These are phyloP conservation scores for Aspergillus aculeatinus DNA, from an alignment of 2,329 filamentous ascomycete genomes.

Conservation along the genomic window DNA sequence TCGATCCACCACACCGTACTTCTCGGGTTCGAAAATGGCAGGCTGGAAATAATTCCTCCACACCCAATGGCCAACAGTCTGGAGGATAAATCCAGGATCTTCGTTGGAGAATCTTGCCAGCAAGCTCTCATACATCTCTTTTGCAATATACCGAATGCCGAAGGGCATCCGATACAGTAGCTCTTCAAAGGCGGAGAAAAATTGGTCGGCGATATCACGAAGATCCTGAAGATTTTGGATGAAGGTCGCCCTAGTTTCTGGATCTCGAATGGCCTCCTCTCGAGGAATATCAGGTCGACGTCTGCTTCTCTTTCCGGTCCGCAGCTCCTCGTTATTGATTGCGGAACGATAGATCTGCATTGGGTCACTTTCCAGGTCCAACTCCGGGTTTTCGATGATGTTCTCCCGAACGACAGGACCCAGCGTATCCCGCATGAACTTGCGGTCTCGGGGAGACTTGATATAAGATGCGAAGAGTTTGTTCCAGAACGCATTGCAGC, in stretches of 20 bases:
- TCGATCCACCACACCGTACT: slow-evolving; percentile 88
- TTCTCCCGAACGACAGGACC: slow-evolving; percentile 85
- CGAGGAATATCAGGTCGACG: slow-evolving; percentile 81
- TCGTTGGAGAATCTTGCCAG: slow-evolving; percentile 77
- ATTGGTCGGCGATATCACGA: slow-evolving; percentile 89
- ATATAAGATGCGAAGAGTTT: slow-evolving; percentile 85
- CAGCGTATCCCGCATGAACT: slow-evolving; percentile 83
- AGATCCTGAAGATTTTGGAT: slow-evolving; percentile 93
- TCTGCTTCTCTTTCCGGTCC: slow-evolving; percentile 79
- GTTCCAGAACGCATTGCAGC: slow-evolving; percentile 90
- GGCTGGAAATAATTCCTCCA: slow-evolving; percentile 94
- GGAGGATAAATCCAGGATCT: slow-evolving; percentile 72
- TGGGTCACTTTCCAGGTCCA: slow-evolving; percentile 94
- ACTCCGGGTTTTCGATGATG: slow-evolving; percentile 83
- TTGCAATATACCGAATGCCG: slow-evolving; percentile 81
- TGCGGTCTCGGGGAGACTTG: slow-evolving; percentile 85
- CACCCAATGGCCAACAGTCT: slow-evolving; percentile 84
- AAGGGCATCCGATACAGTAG: slow-evolving; percentile 86
- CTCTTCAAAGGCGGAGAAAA: slow-evolving; percentile 79
- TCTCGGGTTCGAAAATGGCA: slow-evolving; percentile 83
- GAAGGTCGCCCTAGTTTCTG: slow-evolving; percentile 87
- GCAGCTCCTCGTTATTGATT: slow-evolving; percentile 95
- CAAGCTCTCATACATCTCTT: slow-evolving; percentile 80
- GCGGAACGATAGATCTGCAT: slow-evolving; percentile 94
- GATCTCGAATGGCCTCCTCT: slow-evolving; percentile 93